phyloP scores from a whole-genome alignment of 495 filamentous ascomycete species.

The Diplogelasinospora grovesii region DNA sequence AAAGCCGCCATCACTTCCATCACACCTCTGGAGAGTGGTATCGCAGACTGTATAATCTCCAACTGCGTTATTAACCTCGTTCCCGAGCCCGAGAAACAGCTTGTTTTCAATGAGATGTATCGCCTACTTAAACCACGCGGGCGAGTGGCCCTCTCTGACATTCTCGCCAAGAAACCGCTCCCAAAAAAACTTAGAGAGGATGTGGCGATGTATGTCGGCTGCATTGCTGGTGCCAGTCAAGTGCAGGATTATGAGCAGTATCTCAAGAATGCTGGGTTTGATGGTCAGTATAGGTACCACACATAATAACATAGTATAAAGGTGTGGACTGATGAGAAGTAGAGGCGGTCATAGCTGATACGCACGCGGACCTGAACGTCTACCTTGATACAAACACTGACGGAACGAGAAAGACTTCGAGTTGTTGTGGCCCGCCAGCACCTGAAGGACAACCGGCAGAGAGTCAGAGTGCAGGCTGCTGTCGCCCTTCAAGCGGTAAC shows the following conservation, averaged over 20 bases:
- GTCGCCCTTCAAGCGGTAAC: neutral
- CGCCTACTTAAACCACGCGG: conserved; percentile 57
- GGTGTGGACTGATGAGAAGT: too few relatives aligned
- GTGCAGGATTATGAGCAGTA: conserved; percentile 50
- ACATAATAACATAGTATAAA: too few relatives aligned
- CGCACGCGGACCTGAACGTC: conserved; percentile 50
- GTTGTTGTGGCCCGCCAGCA: conserved; percentile 6
- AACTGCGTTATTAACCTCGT: conserved; percentile 62
- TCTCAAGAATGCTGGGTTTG: conserved; percentile 48
- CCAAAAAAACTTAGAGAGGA: conserved; percentile 41
- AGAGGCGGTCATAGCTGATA: conserved; percentile 51
- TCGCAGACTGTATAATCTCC: conserved; percentile 52
- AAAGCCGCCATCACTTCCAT: conserved; percentile 49
- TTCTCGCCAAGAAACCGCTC: conserved; percentile 48
- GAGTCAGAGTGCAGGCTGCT: too few relatives aligned
- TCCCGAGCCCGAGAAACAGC: conserved; percentile 46
- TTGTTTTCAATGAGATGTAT: conserved; percentile 55
- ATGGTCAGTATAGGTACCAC: conserved; percentile 41
- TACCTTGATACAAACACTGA: conserved; percentile 38
- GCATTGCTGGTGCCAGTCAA: conserved; percentile 52
- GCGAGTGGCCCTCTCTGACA: conserved; percentile 59
- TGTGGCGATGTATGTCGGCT: conserved; percentile 53
- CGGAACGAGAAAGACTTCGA: conserved; percentile 9
- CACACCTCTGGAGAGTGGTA: conserved; percentile 32
- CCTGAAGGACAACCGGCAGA: neutral